phyloP scores from a whole-genome alignment of 257 asterid species.

The Euphrasia confusa region DNA sequence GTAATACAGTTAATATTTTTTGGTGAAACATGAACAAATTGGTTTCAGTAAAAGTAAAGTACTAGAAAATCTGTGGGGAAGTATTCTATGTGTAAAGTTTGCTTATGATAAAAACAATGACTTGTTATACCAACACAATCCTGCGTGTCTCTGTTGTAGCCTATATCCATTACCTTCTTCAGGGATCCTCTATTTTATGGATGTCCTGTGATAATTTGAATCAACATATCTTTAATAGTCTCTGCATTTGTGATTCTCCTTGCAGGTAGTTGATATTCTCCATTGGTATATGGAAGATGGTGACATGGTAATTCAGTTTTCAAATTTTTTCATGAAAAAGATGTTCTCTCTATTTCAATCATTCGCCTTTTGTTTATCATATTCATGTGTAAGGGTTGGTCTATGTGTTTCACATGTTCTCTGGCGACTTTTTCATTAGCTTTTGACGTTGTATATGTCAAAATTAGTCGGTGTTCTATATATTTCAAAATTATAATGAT shows the following conservation, averaged over 20 bases:
- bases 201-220: conserved; percentile 8
- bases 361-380: background rate
- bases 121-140: conserved; percentile 2
- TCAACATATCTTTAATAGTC: conserved; percentile 5
- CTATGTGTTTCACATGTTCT: conserved; percentile 10
- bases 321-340: conserved; percentile 2
- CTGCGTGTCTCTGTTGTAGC: background rate
- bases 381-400: background rate
- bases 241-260: conserved; percentile 20
- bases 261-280: conserved; percentile 82
- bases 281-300: conserved; percentile 74
- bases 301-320: conserved; percentile 58
- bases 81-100: background rate
- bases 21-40: background rate
- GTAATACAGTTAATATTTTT: background rate
- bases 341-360: background rate
- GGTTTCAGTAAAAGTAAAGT: background rate
- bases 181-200: background rate
- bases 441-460: background rate
- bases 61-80: background rate
- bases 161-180: conserved; percentile 12
- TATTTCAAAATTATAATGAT: background rate
- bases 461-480: background rate
- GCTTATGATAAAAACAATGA: conserved; percentile 1
- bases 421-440: background rate